Base-by-base conservation (phyloP, 208 protist species). In the Spongospora subterranea region DNA sequence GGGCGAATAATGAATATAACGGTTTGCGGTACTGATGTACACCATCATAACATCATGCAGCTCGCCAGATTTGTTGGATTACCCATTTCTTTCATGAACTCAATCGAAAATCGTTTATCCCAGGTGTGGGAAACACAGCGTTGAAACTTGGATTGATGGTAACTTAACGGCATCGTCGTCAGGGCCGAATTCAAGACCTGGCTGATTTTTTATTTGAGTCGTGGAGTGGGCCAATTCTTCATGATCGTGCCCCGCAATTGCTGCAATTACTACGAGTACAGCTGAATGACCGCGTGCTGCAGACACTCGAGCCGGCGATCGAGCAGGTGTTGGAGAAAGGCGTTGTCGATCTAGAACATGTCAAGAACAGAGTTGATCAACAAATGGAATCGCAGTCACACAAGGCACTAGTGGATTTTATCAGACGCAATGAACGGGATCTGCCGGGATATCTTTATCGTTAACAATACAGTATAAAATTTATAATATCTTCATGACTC, bases 41-140 rank as follows among this genome's bases (percentile, higher is more conserved):
- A 6, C 35, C 17, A n/a, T 6, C 71, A 17, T 82, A 24, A 60
- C 24, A 6, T 60, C 50, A 60, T 45, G 40, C 71, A 82, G n/a
- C n/a, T 82, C 6, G n/a, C 6, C 17, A 35, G n/a, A 45, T 35
- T 82, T 43, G 71, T 82, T 45, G n/a, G 35, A 35, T n/a, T 82
- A 40, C 71, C 71, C 6, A 43, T 82, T 40, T 82, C 71, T 20
- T 82, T 82, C n/a, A 35, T 82, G 35, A 82, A 82, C 71, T 20
- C 6, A 6, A 43, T 43, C n/a, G 71, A 82, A 40, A 6, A 82
- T 6, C 71, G n/a, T 6, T 20, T 82, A n/a, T 6, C 71, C n/a
- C n/a, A 82, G 71, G 71, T 82, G 6, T 20, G 13, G 6, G 17
- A 45, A 82, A 82, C 71, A 82, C 6, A 82, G 6, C n/a, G 35